Evolutionary conservation across 768 basidiomycete species (phyloP), one percentile per base, ranked within the genome.

Genomic region (Termitomyces sp.): DNA sequence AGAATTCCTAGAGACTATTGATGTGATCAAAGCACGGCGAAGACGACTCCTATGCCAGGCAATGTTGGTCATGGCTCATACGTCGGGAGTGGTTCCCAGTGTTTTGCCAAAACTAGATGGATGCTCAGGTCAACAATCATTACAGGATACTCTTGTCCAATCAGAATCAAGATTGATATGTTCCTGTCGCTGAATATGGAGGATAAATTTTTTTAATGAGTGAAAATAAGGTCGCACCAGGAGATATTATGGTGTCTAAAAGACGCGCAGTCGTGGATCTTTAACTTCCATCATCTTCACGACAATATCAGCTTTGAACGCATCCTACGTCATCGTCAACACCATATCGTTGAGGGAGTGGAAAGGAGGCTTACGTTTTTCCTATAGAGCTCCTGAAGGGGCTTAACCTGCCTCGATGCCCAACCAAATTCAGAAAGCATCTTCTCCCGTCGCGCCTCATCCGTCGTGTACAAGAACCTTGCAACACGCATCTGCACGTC

Each of bases 401-500:
- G 74, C 14, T 70, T 60, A 19, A 78, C 77, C 51, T 78, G 76
- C 40, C 75, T 70, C 68, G 70, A 81, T 0, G 74, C 72, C 84
- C 84, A 86, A 0, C 70, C 67, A 62, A 71, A 84, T 51, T 81
- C 72, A 28, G 58, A 60, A 64, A 77, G 61, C 72, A 80, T 77
- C 61, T 58, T 75, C 51, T 85, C 83, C 57, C 75, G 71, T 34
- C 66, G 70, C 6, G 45, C 37, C 9, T 46, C 34, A 17, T 51
- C 44, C 47, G 45, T 72, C 66, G 0, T 60, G 59, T 35, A 46
- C 7, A 85, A 66, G 60, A 81, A 83, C 46, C 70, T 69, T 21
- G 81, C 82, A 9, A 76, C 70, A 2, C 82, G 75, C n/a, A 78
- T 62, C 66, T 80, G 74, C 0, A 72, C 64, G 24, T 82, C 80